These are phyloP conservation scores for Scheffersomyces lignicola DNA, from an alignment of 1,139 yeast species.

Conservation along the genomic window DNA sequence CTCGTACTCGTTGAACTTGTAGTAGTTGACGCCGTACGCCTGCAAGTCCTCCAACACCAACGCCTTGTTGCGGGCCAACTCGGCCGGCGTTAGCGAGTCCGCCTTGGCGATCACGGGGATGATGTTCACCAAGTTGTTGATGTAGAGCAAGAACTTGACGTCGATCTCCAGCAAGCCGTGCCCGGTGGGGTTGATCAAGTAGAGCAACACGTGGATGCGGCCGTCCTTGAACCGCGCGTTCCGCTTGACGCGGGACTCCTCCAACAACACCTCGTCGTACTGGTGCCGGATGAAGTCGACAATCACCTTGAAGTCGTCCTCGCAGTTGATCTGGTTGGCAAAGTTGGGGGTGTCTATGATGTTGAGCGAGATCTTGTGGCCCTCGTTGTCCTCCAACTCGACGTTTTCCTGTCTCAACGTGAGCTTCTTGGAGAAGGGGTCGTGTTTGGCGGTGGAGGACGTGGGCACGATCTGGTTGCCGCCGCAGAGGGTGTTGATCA, in stretches of 20 bases:
- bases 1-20: constrained; percentile 50
- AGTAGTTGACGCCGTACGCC: constrained; percentile 40
- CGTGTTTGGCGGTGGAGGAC: constrained; percentile 41
- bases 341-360: constrained; percentile 72
- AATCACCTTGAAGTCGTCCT: constrained; percentile 43
- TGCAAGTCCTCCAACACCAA: constrained; percentile 45
- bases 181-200: constrained; percentile 49
- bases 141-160: constrained; percentile 39
- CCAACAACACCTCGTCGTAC: constrained; percentile 50
- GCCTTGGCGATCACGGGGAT: constrained; percentile 46
- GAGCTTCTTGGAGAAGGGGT: constrained; percentile 42
- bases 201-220: constrained; percentile 46
- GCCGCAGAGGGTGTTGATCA: constrained; percentile 74
- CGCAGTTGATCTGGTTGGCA: constrained; percentile 63
- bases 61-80: constrained; percentile 36
- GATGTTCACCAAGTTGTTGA: constrained; percentile 43
- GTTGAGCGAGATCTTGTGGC: constrained; percentile 48
- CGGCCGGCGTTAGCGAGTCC: constrained; percentile 40
- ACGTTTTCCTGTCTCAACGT: constrained; percentile 51
- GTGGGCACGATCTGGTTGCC: constrained; percentile 60
- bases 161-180: constrained; percentile 48
- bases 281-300: constrained; percentile 52
- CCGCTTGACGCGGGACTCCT: constrained; percentile 48
- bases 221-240: constrained; percentile 51
- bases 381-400: constrained; percentile 52